phyloP scores from a whole-genome alignment of 1,284 basidiomycete genomes.

The Ustilago lituana region DNA sequence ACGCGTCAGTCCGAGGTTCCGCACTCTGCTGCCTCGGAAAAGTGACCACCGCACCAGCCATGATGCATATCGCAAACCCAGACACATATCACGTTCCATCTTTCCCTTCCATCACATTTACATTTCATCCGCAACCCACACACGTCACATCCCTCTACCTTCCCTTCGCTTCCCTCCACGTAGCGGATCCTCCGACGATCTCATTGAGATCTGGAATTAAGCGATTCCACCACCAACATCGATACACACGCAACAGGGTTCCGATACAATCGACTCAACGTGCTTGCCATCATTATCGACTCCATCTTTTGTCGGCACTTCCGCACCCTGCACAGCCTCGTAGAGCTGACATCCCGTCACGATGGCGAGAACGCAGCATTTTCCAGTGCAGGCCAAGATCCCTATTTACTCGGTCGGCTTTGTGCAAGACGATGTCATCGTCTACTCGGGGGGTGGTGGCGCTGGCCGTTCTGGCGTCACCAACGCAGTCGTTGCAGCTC shows the following conservation, averaged over 20 bases:
- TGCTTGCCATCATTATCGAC: no score
- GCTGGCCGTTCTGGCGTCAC: slow-evolving; percentile 60
- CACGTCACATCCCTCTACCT: background rate
- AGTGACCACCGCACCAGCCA: slow-evolving; percentile 28
- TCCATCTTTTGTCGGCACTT: background rate
- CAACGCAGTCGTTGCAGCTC: slow-evolving; percentile 57
- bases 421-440: slow-evolving; percentile 47
- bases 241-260: no score
- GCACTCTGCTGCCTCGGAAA: no score
- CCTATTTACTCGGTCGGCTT: slow-evolving; percentile 64
- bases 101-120: slow-evolving; percentile 4
- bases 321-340: background rate
- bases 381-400: slow-evolving; percentile 47
- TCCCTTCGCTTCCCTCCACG: background rate
- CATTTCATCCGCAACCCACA: slow-evolving; percentile 4
- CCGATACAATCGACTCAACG: no score
- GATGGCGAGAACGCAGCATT: slow-evolving; percentile 50
- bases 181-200: no score
- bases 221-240: no score
- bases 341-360: background rate
- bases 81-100: no score
- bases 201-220: no score
- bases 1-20: no score
- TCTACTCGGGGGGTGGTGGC: slow-evolving; percentile 64
- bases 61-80: no score